phyloP scores from a whole-genome alignment of 2,329 filamentous ascomycete genomes.

The Talaromyces sp. region DNA sequence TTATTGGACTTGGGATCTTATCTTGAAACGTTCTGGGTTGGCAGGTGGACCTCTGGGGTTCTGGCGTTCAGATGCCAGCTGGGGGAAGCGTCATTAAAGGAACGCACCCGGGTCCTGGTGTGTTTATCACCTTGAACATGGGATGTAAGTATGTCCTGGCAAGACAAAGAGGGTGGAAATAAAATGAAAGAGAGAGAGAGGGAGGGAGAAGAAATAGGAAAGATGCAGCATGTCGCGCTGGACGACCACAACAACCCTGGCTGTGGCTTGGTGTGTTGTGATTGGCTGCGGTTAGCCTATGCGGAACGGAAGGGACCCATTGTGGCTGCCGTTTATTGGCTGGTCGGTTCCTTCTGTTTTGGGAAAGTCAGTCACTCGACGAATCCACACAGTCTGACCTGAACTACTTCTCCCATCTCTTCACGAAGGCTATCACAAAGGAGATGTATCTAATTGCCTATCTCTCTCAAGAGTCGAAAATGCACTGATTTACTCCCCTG shows the following conservation, averaged over 20 bases:
- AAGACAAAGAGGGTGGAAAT: neutral
- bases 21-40: constrained; percentile 3
- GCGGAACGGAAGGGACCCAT: neutral
- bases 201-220: neutral
- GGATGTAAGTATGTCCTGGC: neutral
- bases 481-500: neutral
- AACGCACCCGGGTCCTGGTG: constrained; percentile 4
- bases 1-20: neutral
- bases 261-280: neutral
- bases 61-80: constrained; percentile 9
- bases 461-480: neutral
- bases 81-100: constrained; percentile 9
- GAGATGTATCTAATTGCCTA: neutral
- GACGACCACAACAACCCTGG: neutral
- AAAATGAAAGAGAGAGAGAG: neutral
- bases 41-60: neutral
- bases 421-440: too few relatives aligned
- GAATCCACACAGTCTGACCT: too few relatives aligned
- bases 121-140: neutral
- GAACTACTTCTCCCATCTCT: neutral
- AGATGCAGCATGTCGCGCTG: neutral
- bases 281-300: neutral
- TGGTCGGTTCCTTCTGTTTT: neutral
- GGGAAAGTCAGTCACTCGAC: neutral
- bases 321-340: neutral